Base-by-base conservation (phyloP, 108 stramenopile genomes). In the Nannochloropsis gaditana region DNA sequence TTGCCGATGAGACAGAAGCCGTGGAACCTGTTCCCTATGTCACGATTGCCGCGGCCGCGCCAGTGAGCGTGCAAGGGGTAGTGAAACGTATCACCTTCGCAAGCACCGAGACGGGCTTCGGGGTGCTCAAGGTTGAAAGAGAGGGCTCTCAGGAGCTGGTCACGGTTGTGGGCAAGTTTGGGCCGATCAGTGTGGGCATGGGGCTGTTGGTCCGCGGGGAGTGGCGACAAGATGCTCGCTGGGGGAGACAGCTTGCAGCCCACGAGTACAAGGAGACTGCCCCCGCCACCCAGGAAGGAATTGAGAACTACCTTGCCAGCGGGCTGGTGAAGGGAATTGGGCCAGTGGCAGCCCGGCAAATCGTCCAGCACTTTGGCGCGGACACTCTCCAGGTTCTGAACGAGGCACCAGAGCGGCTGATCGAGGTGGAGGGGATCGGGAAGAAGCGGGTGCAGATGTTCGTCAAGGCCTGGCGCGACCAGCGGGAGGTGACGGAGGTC, bases 351-450 rank as follows among this genome's bases (percentile, higher is more conserved):
- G 59, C 59, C n/a, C 3, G 59, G 8, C 59, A 73, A n/a, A 73
- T 73, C 59, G 59, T 73, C 19, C 15, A 8, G 15, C 59, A 73
- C n/a, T 73, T 73, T 73, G 59, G 59, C 2, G 59, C n/a, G 59
- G n/a, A n/a, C 19, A 73, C 59, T 15, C 59, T 73, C 3, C 19
- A 73, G 59, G 59, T 73, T 15, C n/a, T 73, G 59, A 73, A 73
- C 59, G 59, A 73, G 8, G n/a, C 59, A 8, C 59, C 59, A n/a
- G 59, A 73, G 59, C 59, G 59, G 4, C n/a, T 73, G 59, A n/a
- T 73, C 19, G 59, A 73, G 59, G 59, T 73, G 59, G 59, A 73
- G 59, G 59, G 59, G 19, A 73, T 73, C n/a, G 59, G 59, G 59
- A 15, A 15, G 59, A 73, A 73, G 59, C 15, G 59, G 59, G 59